Base-by-base conservation (phyloP, 352 stramenopile species). In the Blastocystis sp. region DNA sequence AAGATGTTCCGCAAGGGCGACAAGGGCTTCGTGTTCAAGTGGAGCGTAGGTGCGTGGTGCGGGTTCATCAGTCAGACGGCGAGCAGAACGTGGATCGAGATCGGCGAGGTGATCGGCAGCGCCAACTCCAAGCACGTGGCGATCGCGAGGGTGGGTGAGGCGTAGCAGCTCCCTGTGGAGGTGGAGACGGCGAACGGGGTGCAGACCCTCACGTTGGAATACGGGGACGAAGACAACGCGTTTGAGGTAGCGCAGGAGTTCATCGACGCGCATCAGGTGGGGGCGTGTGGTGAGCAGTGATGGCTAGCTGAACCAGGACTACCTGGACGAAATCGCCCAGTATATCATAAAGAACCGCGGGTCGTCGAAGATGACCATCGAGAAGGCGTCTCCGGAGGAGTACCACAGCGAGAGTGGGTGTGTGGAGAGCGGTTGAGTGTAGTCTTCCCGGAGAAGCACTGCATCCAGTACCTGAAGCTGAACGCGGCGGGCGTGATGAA, bases 331-430 rank as follows among this genome's bases (percentile, higher is more conserved):
- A 3, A 85, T 85, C 35, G 74, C 74, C 21, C 51, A 67, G 9
- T 85, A 85, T 24, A 67, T 85, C 12, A 67, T 85, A 13, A 31
- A 67, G 60, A 85, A 85, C 51, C 74, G 74, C 31, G 74, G 74
- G 13, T 67, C 41, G 13, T 37, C 19, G 3, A 85, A 66, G 39
- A 13, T 29, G 21, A 41, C 13, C 3, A 37, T 85, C 6, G 45
- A 67, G 12, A 65, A 19, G 12, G 33, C 26, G 16, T 26, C 6
- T 10, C 29, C 71, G n/a, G 67, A 55, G 50, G 37, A 35, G 45
- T 65, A 41, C n/a, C 26, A 81, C 59, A 65, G 45, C 61, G 29
- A 63, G 31, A 37, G 60, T 81, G 24, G 26, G 29, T 9, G 16
- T 37, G 39, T 26, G 6, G 19, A 35, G 6, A 19, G 9, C 1